These are phyloP conservation scores for Verbena officinalis DNA, from an alignment of 257 asterid species.

Conservation along the genomic window DNA sequence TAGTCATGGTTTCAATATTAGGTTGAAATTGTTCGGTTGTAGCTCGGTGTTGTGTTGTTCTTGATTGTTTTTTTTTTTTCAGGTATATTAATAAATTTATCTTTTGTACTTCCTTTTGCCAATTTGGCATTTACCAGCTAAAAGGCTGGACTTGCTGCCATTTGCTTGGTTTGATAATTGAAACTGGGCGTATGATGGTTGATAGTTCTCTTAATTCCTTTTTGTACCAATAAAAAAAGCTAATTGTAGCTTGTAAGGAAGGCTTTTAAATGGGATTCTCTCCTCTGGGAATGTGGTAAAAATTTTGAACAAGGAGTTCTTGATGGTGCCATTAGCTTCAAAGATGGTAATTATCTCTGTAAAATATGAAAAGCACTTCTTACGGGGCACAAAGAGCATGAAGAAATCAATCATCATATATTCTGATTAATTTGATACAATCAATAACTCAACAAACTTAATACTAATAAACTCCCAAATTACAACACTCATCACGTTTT, in stretches of 20 bases:
- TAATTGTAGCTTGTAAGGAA: neutral
- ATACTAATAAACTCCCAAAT: neutral
- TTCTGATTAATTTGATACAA: neutral
- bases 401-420: neutral
- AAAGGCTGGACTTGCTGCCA: neutral
- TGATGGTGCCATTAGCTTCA: too few species aligned
- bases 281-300: too few species aligned
- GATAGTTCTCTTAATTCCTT: too few species aligned
- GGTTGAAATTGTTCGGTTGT: neutral
- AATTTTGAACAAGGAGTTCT: too few species aligned
- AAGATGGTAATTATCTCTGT: too few species aligned
- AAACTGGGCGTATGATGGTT: neutral
- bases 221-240: too few species aligned
- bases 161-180: neutral
- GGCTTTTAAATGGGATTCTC: too few species aligned
- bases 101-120: neutral
- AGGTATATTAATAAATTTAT: neutral
- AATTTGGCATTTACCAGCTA: neutral
- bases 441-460: neutral
- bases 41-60: neutral
- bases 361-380: neutral
- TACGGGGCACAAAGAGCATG: neutral
- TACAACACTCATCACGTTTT: neutral
- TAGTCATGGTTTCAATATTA: neutral
- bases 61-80: neutral